phyloP scores from a whole-genome alignment of 331 rosid genomes.

The Quercus lobata region DNA sequence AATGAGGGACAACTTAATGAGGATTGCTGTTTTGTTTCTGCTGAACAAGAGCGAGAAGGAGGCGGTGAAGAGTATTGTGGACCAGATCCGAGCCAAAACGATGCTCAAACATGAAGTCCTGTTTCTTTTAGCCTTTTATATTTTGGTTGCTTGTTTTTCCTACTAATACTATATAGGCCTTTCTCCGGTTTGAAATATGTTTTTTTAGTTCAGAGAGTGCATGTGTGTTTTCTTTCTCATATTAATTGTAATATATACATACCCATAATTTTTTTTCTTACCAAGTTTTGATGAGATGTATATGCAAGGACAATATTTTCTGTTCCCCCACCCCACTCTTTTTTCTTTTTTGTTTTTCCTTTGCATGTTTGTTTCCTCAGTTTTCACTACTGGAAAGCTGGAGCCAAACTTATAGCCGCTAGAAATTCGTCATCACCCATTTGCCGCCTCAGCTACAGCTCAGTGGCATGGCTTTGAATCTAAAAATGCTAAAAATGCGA shows the following conservation, averaged over 20 bases:
- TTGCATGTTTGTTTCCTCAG: too few species aligned
- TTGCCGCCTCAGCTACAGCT: too few species aligned
- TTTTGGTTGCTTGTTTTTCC: not conserved
- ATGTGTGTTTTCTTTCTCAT: not conserved
- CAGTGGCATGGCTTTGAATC: too few species aligned
- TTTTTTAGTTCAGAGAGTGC: not conserved
- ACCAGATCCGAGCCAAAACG: conserved; percentile 53
- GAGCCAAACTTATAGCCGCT: too few species aligned
- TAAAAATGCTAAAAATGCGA: too few species aligned
- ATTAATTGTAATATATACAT: not conserved
- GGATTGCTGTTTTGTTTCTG: conserved; percentile 45
- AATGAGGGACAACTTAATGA: conserved; percentile 57
- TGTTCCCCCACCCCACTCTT: too few species aligned
- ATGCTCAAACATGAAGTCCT: conserved; percentile 35
- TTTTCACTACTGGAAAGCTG: too few species aligned
- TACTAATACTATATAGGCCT: not conserved
- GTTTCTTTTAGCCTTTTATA: not conserved
- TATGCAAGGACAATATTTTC: not conserved
- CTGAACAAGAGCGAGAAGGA: conserved; percentile 51
- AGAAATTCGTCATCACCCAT: too few species aligned
- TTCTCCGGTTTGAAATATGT: not conserved
- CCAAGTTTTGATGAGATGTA: not conserved
- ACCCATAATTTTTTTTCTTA: not conserved
- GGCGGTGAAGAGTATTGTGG: conserved; percentile 53
- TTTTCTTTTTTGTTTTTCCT: too few species aligned